Percentiles rank a stretch among this genome's conserved stretches.
Evolutionary conservation across 108 stramenopile species (phyloP).

Genomic region (Schizochytrium sp.): DNA sequence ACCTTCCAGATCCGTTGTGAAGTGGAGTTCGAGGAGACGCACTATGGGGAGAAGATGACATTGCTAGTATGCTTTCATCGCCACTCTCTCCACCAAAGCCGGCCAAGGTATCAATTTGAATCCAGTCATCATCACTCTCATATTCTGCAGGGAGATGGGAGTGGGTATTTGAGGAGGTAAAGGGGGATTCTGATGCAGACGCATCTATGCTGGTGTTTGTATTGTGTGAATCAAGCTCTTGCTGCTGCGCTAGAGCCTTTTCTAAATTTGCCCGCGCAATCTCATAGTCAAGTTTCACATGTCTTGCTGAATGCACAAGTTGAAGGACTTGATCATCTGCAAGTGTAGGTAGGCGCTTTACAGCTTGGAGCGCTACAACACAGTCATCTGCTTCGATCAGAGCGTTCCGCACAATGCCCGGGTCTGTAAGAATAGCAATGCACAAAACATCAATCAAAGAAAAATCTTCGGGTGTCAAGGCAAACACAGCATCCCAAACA

Average conservation of each 20-base stretch:
- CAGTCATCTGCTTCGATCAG: slow-evolving; percentile 20
- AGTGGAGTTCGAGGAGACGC: not conserved
- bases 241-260: not conserved
- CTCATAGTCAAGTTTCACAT: slow-evolving; percentile 15
- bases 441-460: slow-evolving; percentile 46
- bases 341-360: slow-evolving; percentile 18
- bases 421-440: slow-evolving; percentile 51
- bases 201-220: too few species aligned
- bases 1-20: not conserved
- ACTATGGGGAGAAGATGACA: not conserved
- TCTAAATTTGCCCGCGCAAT: not conserved
- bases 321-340: slow-evolving; percentile 28
- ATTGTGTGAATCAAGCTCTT: too few species aligned
- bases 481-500: slow-evolving; percentile 45
- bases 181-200: too few species aligned
- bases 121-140: slow-evolving; percentile 19
- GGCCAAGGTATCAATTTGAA: slow-evolving; percentile 18
- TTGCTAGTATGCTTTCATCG: not conserved
- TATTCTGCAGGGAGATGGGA: not conserved
- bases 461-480: slow-evolving; percentile 35
- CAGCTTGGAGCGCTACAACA: slow-evolving; percentile 27
- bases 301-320: slow-evolving; percentile 12
- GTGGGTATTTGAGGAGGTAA: not conserved
- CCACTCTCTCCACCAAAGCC: not conserved
- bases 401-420: not conserved